Base-by-base conservation (phyloP, 768 basidiomycete species). In the Psilocybe cyanescens region DNA sequence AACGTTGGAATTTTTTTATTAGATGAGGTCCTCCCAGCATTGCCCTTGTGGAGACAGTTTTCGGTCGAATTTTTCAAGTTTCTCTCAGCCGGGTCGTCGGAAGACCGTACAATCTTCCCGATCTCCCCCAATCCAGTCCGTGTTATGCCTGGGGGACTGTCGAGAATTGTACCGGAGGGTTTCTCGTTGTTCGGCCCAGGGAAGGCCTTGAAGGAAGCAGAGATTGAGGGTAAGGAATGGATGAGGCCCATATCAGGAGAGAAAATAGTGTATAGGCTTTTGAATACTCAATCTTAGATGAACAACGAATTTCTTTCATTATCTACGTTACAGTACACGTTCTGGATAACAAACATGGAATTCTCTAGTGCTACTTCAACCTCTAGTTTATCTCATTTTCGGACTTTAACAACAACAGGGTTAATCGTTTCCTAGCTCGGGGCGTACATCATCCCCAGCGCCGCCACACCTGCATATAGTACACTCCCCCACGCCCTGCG, bases 101-200 rank as follows among this genome's bases (percentile, higher is more conserved):
- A 58, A 29, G 64, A 72, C 39, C 37, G 56, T 4, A 55, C 60
- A 1, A 57, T 35, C 4, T 75, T 74, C 44, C 72, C 71, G 1
- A 71, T 75, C 17, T 37, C 62, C 2, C 67, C 69, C 2, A 68
- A 71, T 30, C 69, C 72, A 8, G 67, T 72, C n/a, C 70, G 76
- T 33, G 28, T 73, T 17, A 76, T 76, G 74, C 75, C 73, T 35
- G 74, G 74, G 0, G 71, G 75, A 6, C 65, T 75, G 17, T 65
- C 64, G 9, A 58, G 64, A 16, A 70, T 76, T 12, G 64, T 70
- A 7, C 14, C 58, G 0, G 73, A 76, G 57, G 75, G 62, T 14
- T 74, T 78, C 46, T 52, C 53, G 12, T 59, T 77, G 9, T 60
- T 76, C 24, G 74, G 75, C 8, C 48, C 64, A 1, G 74, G 73